Evolutionary conservation across 1,139 yeast species (phyloP), one percentile per base, ranked within the genome.

Genomic region (Yamadazyma buinensis): DNA sequence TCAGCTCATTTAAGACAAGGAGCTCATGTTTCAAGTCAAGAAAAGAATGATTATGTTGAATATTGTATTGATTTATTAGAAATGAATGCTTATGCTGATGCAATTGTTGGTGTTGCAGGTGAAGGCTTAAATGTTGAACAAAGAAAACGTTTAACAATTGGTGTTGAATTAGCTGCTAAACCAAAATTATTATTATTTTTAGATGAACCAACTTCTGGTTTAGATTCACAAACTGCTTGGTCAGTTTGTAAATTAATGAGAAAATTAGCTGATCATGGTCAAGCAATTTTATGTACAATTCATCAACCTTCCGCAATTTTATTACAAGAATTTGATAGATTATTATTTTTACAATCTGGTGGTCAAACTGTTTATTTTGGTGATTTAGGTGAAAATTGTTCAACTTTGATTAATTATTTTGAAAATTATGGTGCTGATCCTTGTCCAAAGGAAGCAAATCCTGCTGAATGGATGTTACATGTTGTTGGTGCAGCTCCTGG

Each of bases 221-320:
- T 87, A 46, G 95, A 87, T 55, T 85, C 95, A 17, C 95, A 86
- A 60, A 83, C 95, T 37, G 95, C 95, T 14, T 84, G 95, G 95
- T 78, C 94, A 24, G 77, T 84, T 48, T 80, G 88, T 62, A 77
- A 81, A 53, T 68, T 85, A 59, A 76, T 84, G 80, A 76, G 86
- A 61, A 82, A 80, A 58, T 68, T 84, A 39, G 85, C 92, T 21
- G 70, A 77, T 52, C 79, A 78, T 47, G 95, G 95, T 26, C 95
- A 84, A 60, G 92, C 94, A 32, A 80, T 84, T 52, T 63, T 84
- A 54, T 84, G 92, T 64, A 84, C 94, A 10, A 84, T 84, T 44
- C 94, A 84, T 56, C 94, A 84, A 58, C 94, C 94, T 42, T 81
- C 90, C 7, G 90, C 94, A 29, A 67, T 81, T 39, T 63, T 84